Evolutionary conservation across 192 early-diverging fungal genomes (phyloP).

Genomic region (Funneliformis mosseae): DNA sequence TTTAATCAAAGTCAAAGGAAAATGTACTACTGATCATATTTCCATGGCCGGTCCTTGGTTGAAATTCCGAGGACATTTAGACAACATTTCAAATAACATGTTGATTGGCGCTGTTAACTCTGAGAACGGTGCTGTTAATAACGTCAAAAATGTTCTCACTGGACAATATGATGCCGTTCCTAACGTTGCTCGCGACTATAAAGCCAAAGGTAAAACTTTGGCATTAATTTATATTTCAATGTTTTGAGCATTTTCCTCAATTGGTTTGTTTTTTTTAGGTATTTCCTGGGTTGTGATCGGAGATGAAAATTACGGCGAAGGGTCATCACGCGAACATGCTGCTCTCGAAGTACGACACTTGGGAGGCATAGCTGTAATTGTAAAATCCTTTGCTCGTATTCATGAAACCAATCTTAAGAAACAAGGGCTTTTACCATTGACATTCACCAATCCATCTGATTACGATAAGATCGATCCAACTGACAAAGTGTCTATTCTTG

Average conservation of each 20-base stretch:
- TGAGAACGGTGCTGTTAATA: slow-evolving; percentile 81
- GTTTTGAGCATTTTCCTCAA: background rate
- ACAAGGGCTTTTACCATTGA: slow-evolving; percentile 97
- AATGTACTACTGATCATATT: slow-evolving; percentile 99
- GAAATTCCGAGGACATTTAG: slow-evolving; percentile 97
- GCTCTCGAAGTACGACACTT: slow-evolving; percentile 97
- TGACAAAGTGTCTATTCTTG: slow-evolving; percentile 89
- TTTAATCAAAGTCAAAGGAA: slow-evolving; percentile 95
- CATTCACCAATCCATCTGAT: slow-evolving; percentile 91
- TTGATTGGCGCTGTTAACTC: slow-evolving; percentile 96
- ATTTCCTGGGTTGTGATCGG: slow-evolving; percentile 91
- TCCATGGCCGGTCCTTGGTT: slow-evolving; percentile 90
- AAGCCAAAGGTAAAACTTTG: slow-evolving; percentile 64
- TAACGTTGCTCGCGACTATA: slow-evolving; percentile 92
- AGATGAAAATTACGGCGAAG: slow-evolving; percentile 99
- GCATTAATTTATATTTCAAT: background rate
- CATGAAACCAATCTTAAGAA: slow-evolving; percentile 99
- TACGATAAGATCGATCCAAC: slow-evolving; percentile 88
- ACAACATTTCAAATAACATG: slow-evolving; percentile 99
- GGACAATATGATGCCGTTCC: slow-evolving; percentile 89
- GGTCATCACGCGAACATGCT: slow-evolving; percentile 98
- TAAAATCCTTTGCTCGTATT: slow-evolving; percentile 98
- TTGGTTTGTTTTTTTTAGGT: slow-evolving; percentile 5
- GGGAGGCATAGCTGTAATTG: slow-evolving; percentile 90
- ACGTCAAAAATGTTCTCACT: slow-evolving; percentile 70